These are phyloP conservation scores for Hypoxylon sp. DNA, from an alignment of 2,329 filamentous ascomycete species.

Conservation along the genomic window DNA sequence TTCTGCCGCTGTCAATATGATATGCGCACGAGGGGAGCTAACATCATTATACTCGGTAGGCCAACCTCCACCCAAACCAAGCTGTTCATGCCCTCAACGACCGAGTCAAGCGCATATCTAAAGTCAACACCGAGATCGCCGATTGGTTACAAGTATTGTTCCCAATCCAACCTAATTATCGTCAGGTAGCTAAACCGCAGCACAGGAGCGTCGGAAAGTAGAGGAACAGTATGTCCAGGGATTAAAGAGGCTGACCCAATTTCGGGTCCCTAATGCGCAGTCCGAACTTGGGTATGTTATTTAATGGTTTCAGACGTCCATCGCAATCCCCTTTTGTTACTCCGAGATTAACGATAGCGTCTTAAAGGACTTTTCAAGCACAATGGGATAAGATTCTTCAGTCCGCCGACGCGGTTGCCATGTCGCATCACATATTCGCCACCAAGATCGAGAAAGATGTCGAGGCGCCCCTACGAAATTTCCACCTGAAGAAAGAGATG, in stretches of 20 bases:
- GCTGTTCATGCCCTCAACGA: constrained; percentile 87
- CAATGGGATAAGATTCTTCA: constrained; percentile 92
- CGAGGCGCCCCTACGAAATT: constrained; percentile 85
- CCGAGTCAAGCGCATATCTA: constrained; percentile 87
- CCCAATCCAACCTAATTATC: constrained; percentile 28
- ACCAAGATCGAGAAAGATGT: constrained; percentile 89
- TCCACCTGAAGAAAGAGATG: constrained; percentile 81
- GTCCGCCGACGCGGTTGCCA: constrained; percentile 84
- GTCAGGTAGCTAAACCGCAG: constrained; percentile 41
- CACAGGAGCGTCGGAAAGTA: constrained; percentile 89
- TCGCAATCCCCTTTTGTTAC: constrained; percentile 16
- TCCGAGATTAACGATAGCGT: constrained; percentile 39
- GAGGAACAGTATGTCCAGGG: constrained; percentile 91
- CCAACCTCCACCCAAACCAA: constrained; percentile 83
- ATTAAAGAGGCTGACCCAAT: constrained; percentile 83
- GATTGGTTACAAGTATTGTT: constrained; percentile 92
- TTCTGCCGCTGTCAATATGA: background rate
- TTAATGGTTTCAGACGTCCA: constrained; percentile 19
- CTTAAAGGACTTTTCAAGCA: constrained; percentile 82
- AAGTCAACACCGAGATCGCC: constrained; percentile 90
- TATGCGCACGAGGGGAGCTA: constrained; percentile 38
- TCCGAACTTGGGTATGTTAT: constrained; percentile 86
- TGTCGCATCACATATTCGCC: constrained; percentile 85
- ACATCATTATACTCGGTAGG: constrained; percentile 65
- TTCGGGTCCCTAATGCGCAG: constrained; percentile 79